Base-by-base conservation (phyloP, 257 asterid species). In the Solanum etuberosum region DNA sequence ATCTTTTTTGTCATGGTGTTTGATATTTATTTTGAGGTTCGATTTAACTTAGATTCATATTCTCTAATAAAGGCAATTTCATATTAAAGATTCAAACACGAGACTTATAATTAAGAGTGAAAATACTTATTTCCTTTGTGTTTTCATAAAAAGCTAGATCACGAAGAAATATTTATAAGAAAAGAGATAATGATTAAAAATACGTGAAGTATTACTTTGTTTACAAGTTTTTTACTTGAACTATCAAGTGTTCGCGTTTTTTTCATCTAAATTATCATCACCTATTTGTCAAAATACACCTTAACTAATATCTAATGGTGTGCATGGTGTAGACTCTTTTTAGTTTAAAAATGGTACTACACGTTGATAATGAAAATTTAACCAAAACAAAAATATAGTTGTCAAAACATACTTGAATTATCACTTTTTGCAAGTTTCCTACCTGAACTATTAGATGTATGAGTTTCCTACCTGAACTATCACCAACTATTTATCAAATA, bases 211-310 rank as follows among this genome's bases (percentile, higher is more conserved):
- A 0, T 67, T 10, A 10, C 5, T 65, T 13, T 63, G 31, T 11
- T 63, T 63, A 9, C 8, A 5, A n/a, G 4, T 25, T 65, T 65
- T 5, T 65, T 65, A 25, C 15, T 13, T 65, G 34, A 25, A 25
- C 8, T 11, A n/a, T 65, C 9, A 25, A 11, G 9, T 65, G 7
- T 5, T 63, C 15, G 18, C 9, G 0, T 25, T 2, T 65, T 12
- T 11, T 11, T 11, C 0, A 65, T 12, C 4, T 27, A 0, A 65
- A 65, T 6, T 65, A 65, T 65, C 20, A 27, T 11, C 0, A 27
- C 1, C 4, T 65, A 27, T 65, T 27, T 27, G 16, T 27, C 20
- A 65, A 11, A 65, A 25, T 0, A 5, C 2, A 27, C 1, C 0
- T 65, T 6, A 65, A 5, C 2, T 65, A 27, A 1, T 65, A 65